phyloP scores from a whole-genome alignment of 257 asterid genomes.

The Rehmannia glutinosa region DNA sequence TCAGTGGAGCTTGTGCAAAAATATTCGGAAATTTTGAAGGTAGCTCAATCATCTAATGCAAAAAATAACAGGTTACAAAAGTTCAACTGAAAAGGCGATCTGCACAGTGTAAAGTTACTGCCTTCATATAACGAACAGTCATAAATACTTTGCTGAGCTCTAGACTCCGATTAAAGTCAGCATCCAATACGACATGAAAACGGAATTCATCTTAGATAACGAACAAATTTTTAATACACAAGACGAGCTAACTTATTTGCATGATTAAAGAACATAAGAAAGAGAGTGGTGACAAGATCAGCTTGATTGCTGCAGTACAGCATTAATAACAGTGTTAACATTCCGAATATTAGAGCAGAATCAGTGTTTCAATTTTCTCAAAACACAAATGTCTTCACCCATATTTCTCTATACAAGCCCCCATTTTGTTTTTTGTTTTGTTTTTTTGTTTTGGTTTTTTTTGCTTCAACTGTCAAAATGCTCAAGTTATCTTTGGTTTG shows the following conservation, averaged over 20 bases:
- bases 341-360: neutral
- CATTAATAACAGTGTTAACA: neutral
- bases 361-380: neutral
- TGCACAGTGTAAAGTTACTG: neutral
- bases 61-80: conserved; percentile 13
- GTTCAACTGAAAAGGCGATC: neutral
- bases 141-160: neutral
- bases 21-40: conserved; percentile 86
- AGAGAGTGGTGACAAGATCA: neutral
- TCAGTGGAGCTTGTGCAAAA: conserved; percentile 84
- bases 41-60: conserved; percentile 76
- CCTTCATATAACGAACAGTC: neutral
- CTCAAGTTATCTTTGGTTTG: neutral
- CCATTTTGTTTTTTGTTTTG: too few relatives aligned
- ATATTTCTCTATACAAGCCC: too few relatives aligned
- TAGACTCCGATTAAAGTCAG: neutral
- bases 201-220: neutral
- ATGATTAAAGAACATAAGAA: conserved; percentile 13
- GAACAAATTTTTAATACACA: neutral
- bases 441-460: neutral
- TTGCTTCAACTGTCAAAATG: neutral
- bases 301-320: neutral
- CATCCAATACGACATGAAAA: neutral
- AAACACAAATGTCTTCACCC: neutral
- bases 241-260: neutral